These are phyloP conservation scores for Chaetomiaceae sp. DNA, from an alignment of 2,329 filamentous ascomycete genomes.

Conservation along the genomic window DNA sequence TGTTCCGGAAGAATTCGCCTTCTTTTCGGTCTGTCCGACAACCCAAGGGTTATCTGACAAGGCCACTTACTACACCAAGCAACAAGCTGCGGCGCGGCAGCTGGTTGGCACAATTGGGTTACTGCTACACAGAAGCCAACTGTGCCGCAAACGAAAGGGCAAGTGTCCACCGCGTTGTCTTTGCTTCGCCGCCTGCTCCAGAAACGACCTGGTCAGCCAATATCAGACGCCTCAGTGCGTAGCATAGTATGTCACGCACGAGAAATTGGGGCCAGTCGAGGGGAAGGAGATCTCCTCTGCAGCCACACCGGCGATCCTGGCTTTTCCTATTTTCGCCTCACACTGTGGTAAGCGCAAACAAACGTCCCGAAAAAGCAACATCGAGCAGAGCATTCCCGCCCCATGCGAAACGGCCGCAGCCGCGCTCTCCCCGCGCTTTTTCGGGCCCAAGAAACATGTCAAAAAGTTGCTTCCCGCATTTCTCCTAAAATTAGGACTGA, in stretches of 20 bases:
- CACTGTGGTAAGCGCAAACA: constrained; percentile 15
- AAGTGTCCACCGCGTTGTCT: background rate
- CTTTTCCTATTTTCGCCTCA: background rate
- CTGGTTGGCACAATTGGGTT: background rate
- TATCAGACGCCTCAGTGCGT: background rate
- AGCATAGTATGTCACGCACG: too few species aligned
- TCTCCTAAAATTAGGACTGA: constrained; percentile 14
- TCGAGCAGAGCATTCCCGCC: constrained; percentile 2
- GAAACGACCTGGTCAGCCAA: background rate
- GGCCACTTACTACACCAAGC: background rate
- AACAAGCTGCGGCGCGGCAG: background rate
- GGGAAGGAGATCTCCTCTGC: background rate
- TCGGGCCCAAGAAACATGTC: background rate
- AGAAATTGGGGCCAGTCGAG: background rate
- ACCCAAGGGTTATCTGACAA: background rate
- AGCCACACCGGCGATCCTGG: constrained; percentile 3
- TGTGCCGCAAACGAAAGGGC: background rate
- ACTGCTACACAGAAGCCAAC: background rate
- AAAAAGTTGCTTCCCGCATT: background rate
- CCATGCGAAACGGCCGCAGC: constrained; percentile 14
- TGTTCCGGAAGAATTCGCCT: background rate
- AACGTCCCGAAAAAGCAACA: constrained; percentile 2
- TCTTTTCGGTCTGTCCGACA: background rate
- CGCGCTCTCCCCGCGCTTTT: background rate
- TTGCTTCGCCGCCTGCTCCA: background rate